Evolutionary conservation across 2,329 filamentous ascomycete genomes (phyloP).

Genomic region (Diaporthe vaccinii): DNA sequence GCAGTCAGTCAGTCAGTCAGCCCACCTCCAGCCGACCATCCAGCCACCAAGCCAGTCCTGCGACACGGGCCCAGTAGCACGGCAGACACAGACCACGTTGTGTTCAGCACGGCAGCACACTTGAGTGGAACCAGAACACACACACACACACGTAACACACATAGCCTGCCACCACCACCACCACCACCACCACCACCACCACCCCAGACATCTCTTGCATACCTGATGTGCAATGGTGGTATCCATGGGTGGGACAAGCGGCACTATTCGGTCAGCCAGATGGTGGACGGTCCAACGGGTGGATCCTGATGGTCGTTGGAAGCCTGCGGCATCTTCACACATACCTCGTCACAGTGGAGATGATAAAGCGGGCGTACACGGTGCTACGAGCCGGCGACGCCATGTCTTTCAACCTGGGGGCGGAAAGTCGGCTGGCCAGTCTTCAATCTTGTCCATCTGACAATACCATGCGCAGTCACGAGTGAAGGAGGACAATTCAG

Average conservation of each 20-base stretch:
- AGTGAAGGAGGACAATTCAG: neutral
- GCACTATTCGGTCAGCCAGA: neutral
- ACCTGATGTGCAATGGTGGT: neutral
- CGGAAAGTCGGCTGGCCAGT: no score
- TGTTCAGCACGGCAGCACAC: conserved; percentile 12
- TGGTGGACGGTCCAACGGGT: neutral
- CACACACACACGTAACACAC: neutral
- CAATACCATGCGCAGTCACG: neutral
- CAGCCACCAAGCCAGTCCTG: conserved; percentile 1
- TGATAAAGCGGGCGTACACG: neutral
- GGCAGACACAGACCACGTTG: neutral
- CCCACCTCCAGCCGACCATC: neutral
- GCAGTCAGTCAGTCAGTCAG: conserved; percentile 6
- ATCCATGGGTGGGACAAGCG: conserved; percentile 8
- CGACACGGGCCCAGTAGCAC: neutral
- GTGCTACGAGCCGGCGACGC: conserved; percentile 4
- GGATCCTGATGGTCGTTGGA: neutral
- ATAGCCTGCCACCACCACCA: neutral
- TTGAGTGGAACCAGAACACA: conserved; percentile 1
- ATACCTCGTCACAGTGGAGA: neutral
- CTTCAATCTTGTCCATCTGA: neutral
- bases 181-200: neutral
- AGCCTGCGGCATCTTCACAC: neutral
- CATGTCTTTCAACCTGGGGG: neutral
- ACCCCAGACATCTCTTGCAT: neutral